Evolutionary conservation across 1,139 yeast genomes (phyloP), one percentile per base, ranked within the genome.

Genomic region (Suhomyces chickasaworum): DNA sequence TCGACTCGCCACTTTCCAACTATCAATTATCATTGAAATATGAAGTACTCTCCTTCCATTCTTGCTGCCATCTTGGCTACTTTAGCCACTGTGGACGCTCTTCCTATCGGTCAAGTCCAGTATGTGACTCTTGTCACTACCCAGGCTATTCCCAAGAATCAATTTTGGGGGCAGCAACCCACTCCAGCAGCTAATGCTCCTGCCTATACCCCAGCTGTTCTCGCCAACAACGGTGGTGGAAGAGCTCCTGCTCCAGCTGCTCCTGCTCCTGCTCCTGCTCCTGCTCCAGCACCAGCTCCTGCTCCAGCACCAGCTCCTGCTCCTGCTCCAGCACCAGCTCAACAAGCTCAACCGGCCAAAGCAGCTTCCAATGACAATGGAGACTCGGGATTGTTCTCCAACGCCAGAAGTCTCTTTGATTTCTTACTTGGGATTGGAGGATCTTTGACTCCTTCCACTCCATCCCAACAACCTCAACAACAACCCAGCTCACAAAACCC

Each of bases 61-160:
- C 39, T 49, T 30, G 46, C 49, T 4, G 41, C 52, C 35, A 42
- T 53, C 13, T 22, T 50, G 37, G 45, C 45, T 10, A 16, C 52
- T 30, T 38, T 47, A 18, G 48, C 48, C 6, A 41, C 59, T 3
- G 56, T 60, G 5, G 53, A 55, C 6, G 49, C 52, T 1, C 46
- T 46, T 9, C 47, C 57, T 7, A 45, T 48, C 5, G 47, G 48
- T 20, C 49, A 51, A 29, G 44, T 56, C 12, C 50, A 52, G 20
- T 54, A 54, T 22, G 57, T 59, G 18, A 58, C 64, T 3, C 44
- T 51, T 13, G 50, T 53, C 10, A 47, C 54, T n/a, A 60, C 64
- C 52, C 55, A 44, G 35, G 10, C 4, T 10, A 27, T 44, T 7
- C 42, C 47, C 38, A 33, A 22, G 30, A 29, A 16, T 16, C 25